Evolutionary conservation across 257 asterid genomes (phyloP).

Genomic region (Fraxinus americana): DNA sequence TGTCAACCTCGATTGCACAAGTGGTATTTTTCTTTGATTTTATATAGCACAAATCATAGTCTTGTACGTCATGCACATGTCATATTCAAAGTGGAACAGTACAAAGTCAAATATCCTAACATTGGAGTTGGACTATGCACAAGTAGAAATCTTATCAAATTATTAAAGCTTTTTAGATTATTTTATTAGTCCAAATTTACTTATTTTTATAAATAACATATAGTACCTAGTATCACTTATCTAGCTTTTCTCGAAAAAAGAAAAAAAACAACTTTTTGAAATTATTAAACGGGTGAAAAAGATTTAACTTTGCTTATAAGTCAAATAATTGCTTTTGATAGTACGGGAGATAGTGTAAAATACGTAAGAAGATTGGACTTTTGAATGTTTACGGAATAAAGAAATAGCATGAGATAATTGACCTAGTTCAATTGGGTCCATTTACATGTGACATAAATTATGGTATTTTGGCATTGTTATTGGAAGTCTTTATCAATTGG

Average conservation of each 20-base stretch:
- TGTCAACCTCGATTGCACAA: too few species aligned
- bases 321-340: neutral
- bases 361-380: neutral
- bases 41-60: too few species aligned
- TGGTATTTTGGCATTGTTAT: slow-evolving; percentile 17
- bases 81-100: too few species aligned
- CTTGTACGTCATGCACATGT: too few species aligned
- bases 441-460: slow-evolving; percentile 49
- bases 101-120: too few species aligned
- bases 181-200: too few species aligned
- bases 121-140: too few species aligned
- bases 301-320: neutral
- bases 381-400: slow-evolving; percentile 7
- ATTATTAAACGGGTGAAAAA: neutral
- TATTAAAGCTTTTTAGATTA: too few species aligned
- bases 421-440: slow-evolving; percentile 39
- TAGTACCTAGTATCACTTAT: too few species aligned
- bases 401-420: slow-evolving; percentile 45
- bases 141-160: too few species aligned
- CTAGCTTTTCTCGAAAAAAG: neutral
- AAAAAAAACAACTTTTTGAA: neutral
- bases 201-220: too few species aligned
- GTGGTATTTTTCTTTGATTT: too few species aligned
- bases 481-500: slow-evolving; percentile 46
- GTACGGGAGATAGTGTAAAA: neutral